Evolutionary conservation across 2,329 filamentous ascomycete species (phyloP).

Genomic region (Rutstroemia sp.): DNA sequence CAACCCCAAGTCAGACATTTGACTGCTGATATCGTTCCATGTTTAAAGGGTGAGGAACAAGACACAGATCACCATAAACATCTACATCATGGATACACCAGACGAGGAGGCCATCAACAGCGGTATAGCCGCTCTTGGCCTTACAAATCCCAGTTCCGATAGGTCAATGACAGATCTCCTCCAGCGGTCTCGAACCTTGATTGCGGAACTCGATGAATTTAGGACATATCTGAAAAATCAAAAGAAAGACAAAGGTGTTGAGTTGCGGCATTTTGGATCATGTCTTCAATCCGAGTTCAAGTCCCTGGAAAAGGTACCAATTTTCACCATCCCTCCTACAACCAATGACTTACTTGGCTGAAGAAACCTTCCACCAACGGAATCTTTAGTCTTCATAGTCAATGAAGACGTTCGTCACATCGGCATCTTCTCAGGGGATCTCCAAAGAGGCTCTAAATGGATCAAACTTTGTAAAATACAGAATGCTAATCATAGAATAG

Average conservation of each 20-base stretch:
- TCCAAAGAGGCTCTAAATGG: no score
- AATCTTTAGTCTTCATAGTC: not conserved
- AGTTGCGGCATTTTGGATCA: conserved; percentile 41
- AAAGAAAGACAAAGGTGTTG: conserved; percentile 39
- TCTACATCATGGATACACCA: not conserved
- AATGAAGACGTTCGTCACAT: no score
- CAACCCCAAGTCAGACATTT: not conserved
- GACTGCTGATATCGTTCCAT: not conserved
- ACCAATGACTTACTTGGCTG: conserved; percentile 17
- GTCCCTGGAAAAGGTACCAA: conserved; percentile 34
- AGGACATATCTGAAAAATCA: conserved; percentile 34
- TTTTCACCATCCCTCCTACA: not conserved
- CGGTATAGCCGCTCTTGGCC: not conserved
- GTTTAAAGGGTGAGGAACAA: not conserved
- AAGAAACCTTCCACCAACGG: not conserved
- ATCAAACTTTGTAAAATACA: not conserved
- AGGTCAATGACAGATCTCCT: conserved; percentile 11
- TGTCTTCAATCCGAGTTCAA: conserved; percentile 41
- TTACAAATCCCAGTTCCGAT: not conserved
- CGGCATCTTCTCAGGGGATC: not conserved
- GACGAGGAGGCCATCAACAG: not conserved
- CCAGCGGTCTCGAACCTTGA: conserved; percentile 28
- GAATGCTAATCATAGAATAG: conserved; percentile 10
- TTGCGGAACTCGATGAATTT: conserved; percentile 39
- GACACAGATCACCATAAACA: not conserved